Evolutionary conservation across 2,329 filamentous ascomycete genomes (phyloP), one percentile per base, ranked within the genome.

Genomic region (Diaporthe eres): DNA sequence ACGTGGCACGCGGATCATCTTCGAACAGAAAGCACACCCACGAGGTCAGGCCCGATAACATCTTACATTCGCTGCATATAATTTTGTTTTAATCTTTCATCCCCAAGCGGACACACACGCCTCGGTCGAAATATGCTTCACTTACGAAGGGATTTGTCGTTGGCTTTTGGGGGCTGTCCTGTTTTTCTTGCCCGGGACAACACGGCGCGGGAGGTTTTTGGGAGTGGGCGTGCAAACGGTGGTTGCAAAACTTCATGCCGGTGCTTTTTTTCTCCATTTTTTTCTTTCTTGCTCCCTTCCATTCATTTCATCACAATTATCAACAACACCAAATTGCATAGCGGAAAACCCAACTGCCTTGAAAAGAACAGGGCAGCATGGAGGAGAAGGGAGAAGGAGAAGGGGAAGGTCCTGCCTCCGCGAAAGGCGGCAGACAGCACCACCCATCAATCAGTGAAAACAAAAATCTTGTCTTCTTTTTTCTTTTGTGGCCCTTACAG

Each of bases 11-110:
- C 65, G 71, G 71, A 65, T 57, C 39, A 55, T 71, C 44, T 55
- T 73, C 49, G 47, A 53, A 22, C 58, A 49, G 71, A 49, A 44
- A 47, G 44, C 61, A 47, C 58, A 47, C 42, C 39, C 34, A 47
- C 58, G 47, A 49, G 58, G 17, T 73, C 61, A 44, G 60, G 60
- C 37, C 37, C 51, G 15, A n/a, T 25, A n/a, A 31, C 51, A 44
- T 61, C 44, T 72, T 60, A 61, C 55, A 39, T 73, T 73, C 71
- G 39, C 58, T 73, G 71, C 71, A 73, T 73, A 73, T 73, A 73
- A 55, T 61, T 49, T 22, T 37, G 22, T 49, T 60, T 61, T 63
- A 55, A 70, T 70, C 22, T 42, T 55, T 42, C 13, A 55, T 70
- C 65, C 65, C 65, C 28, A 55, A 17, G 65, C n/a, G 65, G 65